phyloP scores from a whole-genome alignment of 1,284 basidiomycete species.

The Porodaedalea pini region DNA sequence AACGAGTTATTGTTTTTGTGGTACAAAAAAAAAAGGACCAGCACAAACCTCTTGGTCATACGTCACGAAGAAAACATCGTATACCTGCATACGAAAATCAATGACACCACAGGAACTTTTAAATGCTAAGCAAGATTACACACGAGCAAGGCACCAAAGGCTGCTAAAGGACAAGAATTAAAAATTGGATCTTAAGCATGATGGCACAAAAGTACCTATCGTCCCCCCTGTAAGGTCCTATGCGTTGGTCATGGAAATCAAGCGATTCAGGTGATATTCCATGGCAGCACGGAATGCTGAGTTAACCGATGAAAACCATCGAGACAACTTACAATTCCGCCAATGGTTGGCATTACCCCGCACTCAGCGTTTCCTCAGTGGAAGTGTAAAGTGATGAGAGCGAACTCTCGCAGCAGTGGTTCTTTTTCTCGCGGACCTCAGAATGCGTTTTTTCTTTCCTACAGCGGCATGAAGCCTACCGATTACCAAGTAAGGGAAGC shows the following conservation, averaged over 20 bases:
- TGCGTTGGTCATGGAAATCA: background rate
- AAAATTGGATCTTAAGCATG: background rate
- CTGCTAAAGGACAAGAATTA: background rate
- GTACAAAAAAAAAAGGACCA: background rate
- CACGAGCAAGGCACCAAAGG: slow-evolving; percentile 16
- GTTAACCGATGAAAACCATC: background rate
- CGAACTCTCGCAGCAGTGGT: background rate
- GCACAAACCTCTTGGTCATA: slow-evolving; percentile 12
- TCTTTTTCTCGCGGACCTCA: background rate
- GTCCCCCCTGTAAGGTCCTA: slow-evolving; percentile 16
- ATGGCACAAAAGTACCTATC: slow-evolving; percentile 4
- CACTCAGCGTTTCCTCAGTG: background rate
- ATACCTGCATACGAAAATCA: background rate
- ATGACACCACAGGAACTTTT: background rate
- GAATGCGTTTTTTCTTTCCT: too few relatives aligned
- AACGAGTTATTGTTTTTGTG: background rate
- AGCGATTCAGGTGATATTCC: background rate
- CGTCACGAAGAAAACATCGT: slow-evolving; percentile 19
- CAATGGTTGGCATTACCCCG: slow-evolving; percentile 14
- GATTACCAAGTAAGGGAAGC: too few relatives aligned
- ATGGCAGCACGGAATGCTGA: background rate
- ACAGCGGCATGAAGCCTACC: too few relatives aligned
- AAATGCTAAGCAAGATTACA: background rate
- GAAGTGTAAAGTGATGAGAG: background rate
- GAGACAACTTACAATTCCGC: slow-evolving; percentile 15